Conservation (phyloP, 1,139 yeast genomes). For the Geotrichum fermentans region DNA sequence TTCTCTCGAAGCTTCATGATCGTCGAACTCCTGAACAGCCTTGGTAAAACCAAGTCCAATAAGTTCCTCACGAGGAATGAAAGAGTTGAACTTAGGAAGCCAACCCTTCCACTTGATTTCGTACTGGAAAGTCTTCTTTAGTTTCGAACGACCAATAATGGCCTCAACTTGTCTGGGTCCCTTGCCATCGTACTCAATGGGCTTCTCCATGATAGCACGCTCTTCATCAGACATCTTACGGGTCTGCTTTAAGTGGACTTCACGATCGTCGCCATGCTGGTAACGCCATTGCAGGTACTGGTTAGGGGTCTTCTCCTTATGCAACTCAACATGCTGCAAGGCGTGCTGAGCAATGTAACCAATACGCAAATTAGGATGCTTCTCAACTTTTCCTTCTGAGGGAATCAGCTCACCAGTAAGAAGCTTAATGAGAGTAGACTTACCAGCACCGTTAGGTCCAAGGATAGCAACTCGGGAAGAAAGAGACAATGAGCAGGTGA, state of each 20-base stretch:
- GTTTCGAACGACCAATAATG: conserved; percentile 92
- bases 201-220: conserved; percentile 69
- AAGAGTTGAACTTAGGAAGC: conserved; percentile 89
- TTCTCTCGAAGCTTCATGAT: conserved; percentile 97
- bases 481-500: conserved; percentile 81
- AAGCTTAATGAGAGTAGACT: conserved; percentile 87
- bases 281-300: conserved; percentile 98
- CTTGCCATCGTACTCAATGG: conserved; percentile 82
- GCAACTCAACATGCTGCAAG: conserved; percentile 92
- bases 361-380: conserved; percentile 95
- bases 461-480: conserved; percentile 94
- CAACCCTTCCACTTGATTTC: conserved; percentile 92
- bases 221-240: conserved; percentile 85
- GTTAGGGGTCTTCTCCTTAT: conserved; percentile 95
- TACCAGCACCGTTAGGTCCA: conserved; percentile 99
- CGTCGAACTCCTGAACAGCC: conserved; percentile 89
- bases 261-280: conserved; percentile 96
- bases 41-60: conserved; percentile 80
- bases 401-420: conserved; percentile 91
- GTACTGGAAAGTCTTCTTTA: conserved; percentile 93
- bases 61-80: conserved; percentile 82
- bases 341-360: conserved; percentile 99
- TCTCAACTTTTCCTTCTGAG: conserved; percentile 82
- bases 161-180: conserved; percentile 89
- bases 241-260: conserved; percentile 86